Percentiles rank a stretch among this genome's conserved stretches.
Evolutionary conservation across 2,329 filamentous ascomycete genomes (phyloP).

Genomic region (Cladophialophora psammophila): DNA sequence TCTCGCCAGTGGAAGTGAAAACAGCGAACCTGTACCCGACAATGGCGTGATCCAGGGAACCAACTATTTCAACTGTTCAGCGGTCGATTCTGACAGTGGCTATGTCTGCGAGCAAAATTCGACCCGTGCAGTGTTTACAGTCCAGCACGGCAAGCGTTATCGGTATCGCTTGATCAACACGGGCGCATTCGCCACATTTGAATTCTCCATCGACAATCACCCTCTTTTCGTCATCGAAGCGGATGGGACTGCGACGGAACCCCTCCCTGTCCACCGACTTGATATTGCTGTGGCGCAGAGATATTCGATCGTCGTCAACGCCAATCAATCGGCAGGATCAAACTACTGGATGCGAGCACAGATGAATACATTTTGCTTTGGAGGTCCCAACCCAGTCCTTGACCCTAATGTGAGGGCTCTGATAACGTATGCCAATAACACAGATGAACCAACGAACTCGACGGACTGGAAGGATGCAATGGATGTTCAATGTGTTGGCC

Average conservation of each 20-base stretch:
- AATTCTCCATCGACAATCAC: conserved; percentile 53
- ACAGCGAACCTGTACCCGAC: conserved; percentile 71
- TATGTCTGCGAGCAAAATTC: conserved; percentile 22
- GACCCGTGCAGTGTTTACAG: conserved; percentile 42
- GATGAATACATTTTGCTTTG: conserved; percentile 29
- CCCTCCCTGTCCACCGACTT: conserved; percentile 64
- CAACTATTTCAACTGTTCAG: conserved; percentile 60
- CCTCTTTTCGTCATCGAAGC: conserved; percentile 44
- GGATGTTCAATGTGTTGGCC: conserved; percentile 18
- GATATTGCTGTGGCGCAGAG: conserved; percentile 72
- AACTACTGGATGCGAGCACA: conserved; percentile 46
- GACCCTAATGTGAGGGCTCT: conserved; percentile 13
- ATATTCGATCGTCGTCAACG: conserved; percentile 41
- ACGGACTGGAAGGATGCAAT: conserved; percentile 18
- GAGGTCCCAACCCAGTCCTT: conserved; percentile 15
- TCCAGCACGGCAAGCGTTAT: conserved; percentile 73
- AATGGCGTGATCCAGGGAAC: conserved; percentile 69
- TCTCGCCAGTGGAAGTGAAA: conserved; percentile 63
- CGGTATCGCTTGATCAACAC: conserved; percentile 76
- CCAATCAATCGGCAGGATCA: conserved; percentile 23
- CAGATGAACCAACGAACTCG: conserved; percentile 3
- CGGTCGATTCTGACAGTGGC: conserved; percentile 14
- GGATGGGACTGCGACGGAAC: conserved; percentile 46
- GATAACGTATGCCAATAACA: conserved; percentile 20
- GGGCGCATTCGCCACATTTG: conserved; percentile 69